These are phyloP conservation scores for Obelidium mucronatum DNA, from an alignment of 192 early-diverging fungal genomes.

Conservation along the genomic window DNA sequence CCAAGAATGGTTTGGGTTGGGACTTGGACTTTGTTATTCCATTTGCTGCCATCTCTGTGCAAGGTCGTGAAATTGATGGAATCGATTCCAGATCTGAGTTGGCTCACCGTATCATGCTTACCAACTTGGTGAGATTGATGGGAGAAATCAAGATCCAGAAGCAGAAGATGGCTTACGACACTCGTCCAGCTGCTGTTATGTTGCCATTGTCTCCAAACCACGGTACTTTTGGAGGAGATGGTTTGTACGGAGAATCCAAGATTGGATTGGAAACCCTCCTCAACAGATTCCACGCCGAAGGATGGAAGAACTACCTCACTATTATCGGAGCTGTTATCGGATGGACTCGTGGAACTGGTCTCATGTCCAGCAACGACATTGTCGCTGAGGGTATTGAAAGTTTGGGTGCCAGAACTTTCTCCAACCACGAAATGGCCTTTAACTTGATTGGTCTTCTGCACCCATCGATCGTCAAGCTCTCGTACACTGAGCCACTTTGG, in stretches of 20 bases:
- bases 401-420: constrained; percentile 91
- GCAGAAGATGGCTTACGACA: constrained; percentile 74
- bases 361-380: constrained; percentile 92
- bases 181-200: constrained; percentile 86
- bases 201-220: constrained; percentile 97
- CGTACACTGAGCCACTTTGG: constrained; percentile 80
- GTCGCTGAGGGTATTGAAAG: constrained; percentile 88
- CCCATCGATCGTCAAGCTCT: constrained; percentile 75
- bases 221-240: constrained; percentile 91
- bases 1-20: constrained; percentile 80
- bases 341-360: constrained; percentile 96
- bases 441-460: constrained; percentile 89
- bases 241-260: constrained; percentile 95
- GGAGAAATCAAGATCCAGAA: constrained; percentile 88
- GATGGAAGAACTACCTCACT: constrained; percentile 85
- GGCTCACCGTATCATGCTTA: constrained; percentile 93
- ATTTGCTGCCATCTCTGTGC: constrained; percentile 92
- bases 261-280: constrained; percentile 91
- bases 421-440: constrained; percentile 92
- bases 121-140: constrained; percentile 87
- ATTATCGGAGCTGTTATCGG: constrained; percentile 94
- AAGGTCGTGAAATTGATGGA: constrained; percentile 84
- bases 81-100: constrained; percentile 91
- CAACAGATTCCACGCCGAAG: constrained; percentile 90
- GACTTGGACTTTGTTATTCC: constrained; percentile 96